Evolutionary conservation across 768 basidiomycete species (phyloP).

Genomic region (Podaxis sp.): DNA sequence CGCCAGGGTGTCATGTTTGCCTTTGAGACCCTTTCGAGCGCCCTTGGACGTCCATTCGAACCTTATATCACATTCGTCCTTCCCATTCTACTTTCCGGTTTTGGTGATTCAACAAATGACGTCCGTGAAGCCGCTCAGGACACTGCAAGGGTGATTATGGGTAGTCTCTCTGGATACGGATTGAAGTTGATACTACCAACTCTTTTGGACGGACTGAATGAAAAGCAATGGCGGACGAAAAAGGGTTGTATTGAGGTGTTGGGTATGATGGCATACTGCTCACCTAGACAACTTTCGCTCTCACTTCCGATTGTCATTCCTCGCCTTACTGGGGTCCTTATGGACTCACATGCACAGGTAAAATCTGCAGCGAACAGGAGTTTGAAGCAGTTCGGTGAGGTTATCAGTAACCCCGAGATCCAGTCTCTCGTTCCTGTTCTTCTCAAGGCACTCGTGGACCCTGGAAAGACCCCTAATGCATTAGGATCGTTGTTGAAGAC

Average conservation of each 20-base stretch:
- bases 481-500: constrained; percentile 86
- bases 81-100: constrained; percentile 77
- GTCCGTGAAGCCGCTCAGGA: constrained; percentile 95
- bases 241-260: constrained; percentile 95
- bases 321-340: constrained; percentile 89
- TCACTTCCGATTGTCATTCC: constrained; percentile 97
- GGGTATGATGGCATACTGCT: constrained; percentile 99
- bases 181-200: constrained; percentile 94
- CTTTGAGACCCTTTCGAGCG: constrained; percentile 86
- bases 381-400: constrained; percentile 97
- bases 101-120: constrained; percentile 84
- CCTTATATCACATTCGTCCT: constrained; percentile 86
- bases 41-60: constrained; percentile 89
- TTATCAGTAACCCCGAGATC: constrained; percentile 97
- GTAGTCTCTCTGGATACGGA: constrained; percentile 89
- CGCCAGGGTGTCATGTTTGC: constrained; percentile 95
- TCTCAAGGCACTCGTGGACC: constrained; percentile 94
- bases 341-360: constrained; percentile 97
- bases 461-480: constrained; percentile 84
- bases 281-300: constrained; percentile 90
- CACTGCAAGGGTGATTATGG: constrained; percentile 93
- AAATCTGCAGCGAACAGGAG: constrained; percentile 90
- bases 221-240: constrained; percentile 98
- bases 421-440: constrained; percentile 86
- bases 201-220: constrained; percentile 86